Evolutionary conservation across 2,329 filamentous ascomycete species (phyloP), one percentile per base, ranked within the genome.

Genomic region (Coniella vitis): DNA sequence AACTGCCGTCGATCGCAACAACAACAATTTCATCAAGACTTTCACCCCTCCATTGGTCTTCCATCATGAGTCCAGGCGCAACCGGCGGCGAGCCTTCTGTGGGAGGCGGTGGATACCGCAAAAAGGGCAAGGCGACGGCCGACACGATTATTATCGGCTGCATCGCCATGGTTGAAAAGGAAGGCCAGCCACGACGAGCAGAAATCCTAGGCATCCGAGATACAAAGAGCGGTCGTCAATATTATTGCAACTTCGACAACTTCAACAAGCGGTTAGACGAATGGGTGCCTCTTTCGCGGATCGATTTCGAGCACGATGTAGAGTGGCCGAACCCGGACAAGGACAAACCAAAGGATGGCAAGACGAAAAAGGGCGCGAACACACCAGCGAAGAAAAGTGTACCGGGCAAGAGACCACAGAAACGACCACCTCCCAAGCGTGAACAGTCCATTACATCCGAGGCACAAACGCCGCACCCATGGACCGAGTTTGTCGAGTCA

Each of bases 201-300:
- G 93, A 98, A 66, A 95, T 98, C 55, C 73, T 98, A n/a, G 93
- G 89, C 51, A 94, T 97, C 58, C 85, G 87, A 62, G 87, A 90
- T 52, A 86, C 87, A 19, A 94, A 94, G 67, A 91, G 88, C 60
- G 84, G 86, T 14, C 85, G 88, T 35, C 86, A 87, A 48, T 96
- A 91, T 63, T 96, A 96, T 67, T 94, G 95, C 61, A 95, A 97
- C 66, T 97, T 96, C 65, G 89, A 95, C 63, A 94, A 95, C 61
- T 97, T 96, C 79, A 97, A 97, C 70, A 97, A 97, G 68, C 76
- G 75, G 56, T 68, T 80, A 12, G 73, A 79, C 71, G 93, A 98
- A 73, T 98, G 93, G 93, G 84, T 98, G 9, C 76, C 86, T 2
- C 79, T 86, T 25, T 75, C 80, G 32, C 81, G 93, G 32, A 88